These are phyloP conservation scores for Alternaria arborescens DNA, from an alignment of 2,329 filamentous ascomycete species.

Conservation along the genomic window DNA sequence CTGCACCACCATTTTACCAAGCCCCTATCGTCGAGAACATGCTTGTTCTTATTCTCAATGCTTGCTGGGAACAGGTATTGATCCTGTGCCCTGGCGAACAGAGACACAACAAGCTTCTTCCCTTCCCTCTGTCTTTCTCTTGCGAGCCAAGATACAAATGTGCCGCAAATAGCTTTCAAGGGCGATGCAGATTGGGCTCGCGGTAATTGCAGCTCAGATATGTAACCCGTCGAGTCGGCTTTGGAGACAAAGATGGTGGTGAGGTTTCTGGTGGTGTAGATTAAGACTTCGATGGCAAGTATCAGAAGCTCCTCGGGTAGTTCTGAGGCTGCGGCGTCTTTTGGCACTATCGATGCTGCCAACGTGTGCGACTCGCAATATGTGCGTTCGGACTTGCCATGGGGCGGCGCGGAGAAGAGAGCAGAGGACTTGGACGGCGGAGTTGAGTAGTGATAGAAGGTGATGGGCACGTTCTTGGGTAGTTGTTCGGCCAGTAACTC, in stretches of 20 bases:
- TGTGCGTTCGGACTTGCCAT: constrained; percentile 75
- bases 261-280: constrained; percentile 80
- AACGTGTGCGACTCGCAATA: constrained; percentile 88
- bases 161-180: constrained; percentile 74
- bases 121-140: constrained; percentile 69
- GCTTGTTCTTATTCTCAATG: constrained; percentile 82
- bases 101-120: constrained; percentile 78
- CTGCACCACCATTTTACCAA: constrained; percentile 97
- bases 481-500: constrained; percentile 62
- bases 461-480: constrained; percentile 66
- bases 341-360: constrained; percentile 60
- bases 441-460: constrained; percentile 86
- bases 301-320: constrained; percentile 68
- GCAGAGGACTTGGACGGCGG: constrained; percentile 77
- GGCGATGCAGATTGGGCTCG: constrained; percentile 67
- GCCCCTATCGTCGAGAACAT: constrained; percentile 88
- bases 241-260: constrained; percentile 96
- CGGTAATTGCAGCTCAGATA: constrained; percentile 70
- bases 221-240: constrained; percentile 92
- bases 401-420: constrained; percentile 81
- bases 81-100: constrained; percentile 90
- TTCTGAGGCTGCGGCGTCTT: constrained; percentile 34
- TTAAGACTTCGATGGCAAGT: constrained; percentile 84
- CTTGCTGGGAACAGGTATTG: constrained; percentile 97
- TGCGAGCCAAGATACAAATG: constrained; percentile 80